Evolutionary conservation across 352 stramenopile species (phyloP).

Genomic region (Globisporangium perplexum): DNA sequence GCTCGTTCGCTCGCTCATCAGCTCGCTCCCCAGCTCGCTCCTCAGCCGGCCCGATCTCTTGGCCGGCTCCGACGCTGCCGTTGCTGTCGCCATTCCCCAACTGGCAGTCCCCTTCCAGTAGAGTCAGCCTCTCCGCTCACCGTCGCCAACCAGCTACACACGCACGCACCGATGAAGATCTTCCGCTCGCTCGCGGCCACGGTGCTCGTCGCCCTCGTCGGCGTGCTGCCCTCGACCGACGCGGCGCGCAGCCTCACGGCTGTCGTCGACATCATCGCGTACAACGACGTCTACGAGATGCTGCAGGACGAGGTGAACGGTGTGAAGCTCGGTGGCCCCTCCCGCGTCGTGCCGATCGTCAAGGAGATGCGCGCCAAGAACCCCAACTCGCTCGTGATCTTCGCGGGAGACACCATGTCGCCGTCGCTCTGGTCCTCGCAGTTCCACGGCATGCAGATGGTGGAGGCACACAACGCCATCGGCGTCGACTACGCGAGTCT

Average conservation of each 20-base stretch:
- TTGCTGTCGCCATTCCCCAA: conserved; percentile 14
- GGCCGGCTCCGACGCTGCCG: not conserved
- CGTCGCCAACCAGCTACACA: no score
- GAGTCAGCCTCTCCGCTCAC: not conserved
- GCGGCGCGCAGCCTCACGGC: conserved; percentile 31
- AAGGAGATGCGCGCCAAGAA: conserved; percentile 49
- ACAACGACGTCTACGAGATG: conserved; percentile 84
- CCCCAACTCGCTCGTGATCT: conserved; percentile 69
- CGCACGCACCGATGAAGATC: conserved; percentile 19
- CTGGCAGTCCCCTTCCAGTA: conserved; percentile 11
- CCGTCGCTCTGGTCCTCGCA: conserved; percentile 77
- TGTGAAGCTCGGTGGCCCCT: conserved; percentile 61
- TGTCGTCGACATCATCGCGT: conserved; percentile 59
- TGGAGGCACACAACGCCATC: conserved; percentile 69
- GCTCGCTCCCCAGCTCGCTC: not conserved
- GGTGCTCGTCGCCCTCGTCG: conserved; percentile 17
- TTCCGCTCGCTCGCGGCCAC: conserved; percentile 20
- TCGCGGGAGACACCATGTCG: conserved; percentile 76
- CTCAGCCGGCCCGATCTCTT: not conserved
- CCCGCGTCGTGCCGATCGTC: conserved; percentile 63
- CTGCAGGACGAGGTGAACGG: conserved; percentile 55
- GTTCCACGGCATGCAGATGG: conserved; percentile 79
- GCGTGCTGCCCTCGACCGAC: conserved; percentile 1
- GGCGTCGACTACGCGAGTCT: conserved; percentile 68
- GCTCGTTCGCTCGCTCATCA: not conserved